phyloP scores from a whole-genome alignment of 441 rosid species.

The Flueggea neowawraea region DNA sequence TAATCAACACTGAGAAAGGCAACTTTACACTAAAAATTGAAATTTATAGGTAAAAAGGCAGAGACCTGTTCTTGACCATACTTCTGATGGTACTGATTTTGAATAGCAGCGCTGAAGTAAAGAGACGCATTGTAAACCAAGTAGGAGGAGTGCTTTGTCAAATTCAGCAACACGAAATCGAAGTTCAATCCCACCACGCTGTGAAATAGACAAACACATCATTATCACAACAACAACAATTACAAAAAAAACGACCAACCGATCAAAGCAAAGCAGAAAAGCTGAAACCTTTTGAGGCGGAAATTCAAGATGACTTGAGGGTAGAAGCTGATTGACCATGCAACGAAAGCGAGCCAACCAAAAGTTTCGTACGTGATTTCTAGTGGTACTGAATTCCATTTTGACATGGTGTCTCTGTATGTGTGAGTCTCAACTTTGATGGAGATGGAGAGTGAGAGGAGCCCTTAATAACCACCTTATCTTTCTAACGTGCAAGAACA shows the following conservation, averaged over 20 bases:
- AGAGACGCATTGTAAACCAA: conserved; percentile 84
- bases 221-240: no score
- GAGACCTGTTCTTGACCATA: conserved; percentile 61
- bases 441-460: no score
- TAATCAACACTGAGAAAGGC: no score
- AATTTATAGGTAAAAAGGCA: background rate
- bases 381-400: conserved; percentile 80
- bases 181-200: conserved; percentile 95
- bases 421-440: no score
- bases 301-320: conserved; percentile 85
- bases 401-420: conserved; percentile 27
- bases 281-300: conserved; percentile 59
- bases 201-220: background rate
- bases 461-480: no score
- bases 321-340: conserved; percentile 88
- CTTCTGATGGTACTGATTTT: conserved; percentile 71
- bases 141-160: conserved; percentile 94
- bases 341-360: conserved; percentile 77
- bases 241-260: no score
- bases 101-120: conserved; percentile 77
- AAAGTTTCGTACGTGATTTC: conserved; percentile 53
- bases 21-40: background rate
- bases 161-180: conserved; percentile 82
- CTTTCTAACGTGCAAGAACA: no score
- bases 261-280: no score